These are phyloP conservation scores for Naganishia vaughanmartiniae DNA, from an alignment of 768 basidiomycete species.

Conservation along the genomic window DNA sequence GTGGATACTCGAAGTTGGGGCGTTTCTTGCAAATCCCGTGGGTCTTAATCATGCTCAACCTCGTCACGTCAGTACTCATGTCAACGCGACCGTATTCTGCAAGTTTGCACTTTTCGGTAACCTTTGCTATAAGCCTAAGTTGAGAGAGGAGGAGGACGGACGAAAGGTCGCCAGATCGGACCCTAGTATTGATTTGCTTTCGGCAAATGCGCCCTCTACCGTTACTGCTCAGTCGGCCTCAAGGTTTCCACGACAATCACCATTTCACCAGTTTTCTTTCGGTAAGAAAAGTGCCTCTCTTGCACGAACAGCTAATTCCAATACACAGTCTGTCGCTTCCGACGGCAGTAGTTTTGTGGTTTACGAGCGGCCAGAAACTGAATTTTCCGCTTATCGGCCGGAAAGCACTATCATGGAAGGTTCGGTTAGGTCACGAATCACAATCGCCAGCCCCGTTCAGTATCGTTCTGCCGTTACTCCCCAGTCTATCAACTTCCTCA, in stretches of 20 bases:
- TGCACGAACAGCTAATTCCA: background rate
- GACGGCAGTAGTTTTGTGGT: conserved; percentile 6
- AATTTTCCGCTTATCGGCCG: background rate
- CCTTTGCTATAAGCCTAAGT: background rate
- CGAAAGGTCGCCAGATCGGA: background rate
- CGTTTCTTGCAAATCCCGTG: background rate
- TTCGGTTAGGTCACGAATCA: background rate
- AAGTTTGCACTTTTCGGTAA: background rate
- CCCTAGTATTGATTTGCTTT: background rate
- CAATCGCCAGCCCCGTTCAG: background rate
- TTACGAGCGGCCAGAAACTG: background rate
- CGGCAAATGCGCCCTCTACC: background rate
- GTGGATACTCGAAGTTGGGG: background rate
- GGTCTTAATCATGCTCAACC: background rate
- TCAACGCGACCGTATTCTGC: background rate
- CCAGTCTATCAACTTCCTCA: background rate
- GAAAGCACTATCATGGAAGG: too few species aligned
- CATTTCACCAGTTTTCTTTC: background rate
- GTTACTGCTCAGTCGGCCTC: background rate
- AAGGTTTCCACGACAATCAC: background rate
- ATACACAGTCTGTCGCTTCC: background rate
- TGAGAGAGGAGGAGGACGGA: background rate
- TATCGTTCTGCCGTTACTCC: background rate
- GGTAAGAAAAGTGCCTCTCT: background rate
- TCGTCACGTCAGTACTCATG: too few species aligned